Evolutionary conservation across 1,284 basidiomycete species (phyloP).

Genomic region (Cutaneotrichosporon spelunceum): DNA sequence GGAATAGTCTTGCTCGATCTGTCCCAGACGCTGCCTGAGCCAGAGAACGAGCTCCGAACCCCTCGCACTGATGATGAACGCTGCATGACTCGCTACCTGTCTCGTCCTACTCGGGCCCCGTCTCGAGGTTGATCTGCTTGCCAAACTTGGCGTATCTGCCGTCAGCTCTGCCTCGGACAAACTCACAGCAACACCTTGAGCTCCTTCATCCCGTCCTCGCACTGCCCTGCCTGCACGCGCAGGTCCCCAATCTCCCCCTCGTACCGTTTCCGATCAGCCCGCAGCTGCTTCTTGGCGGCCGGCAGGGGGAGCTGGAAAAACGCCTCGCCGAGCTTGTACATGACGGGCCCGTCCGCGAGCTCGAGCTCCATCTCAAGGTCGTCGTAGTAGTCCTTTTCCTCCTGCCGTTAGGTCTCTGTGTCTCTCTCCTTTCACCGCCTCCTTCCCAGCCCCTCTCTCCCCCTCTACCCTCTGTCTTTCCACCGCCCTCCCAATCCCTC

Average conservation of each 20-base stretch:
- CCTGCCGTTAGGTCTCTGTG: too few species aligned
- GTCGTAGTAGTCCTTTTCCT: constrained; percentile 89
- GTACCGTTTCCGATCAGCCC: constrained; percentile 63
- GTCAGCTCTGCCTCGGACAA: constrained; percentile 3
- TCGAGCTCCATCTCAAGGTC: constrained; percentile 81
- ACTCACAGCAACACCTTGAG: constrained; percentile 71
- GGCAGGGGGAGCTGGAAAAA: constrained; percentile 74
- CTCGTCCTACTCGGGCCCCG: constrained; percentile 34
- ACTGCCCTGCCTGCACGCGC: constrained; percentile 62
- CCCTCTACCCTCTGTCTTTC: too few species aligned
- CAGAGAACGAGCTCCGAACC: too few species aligned
- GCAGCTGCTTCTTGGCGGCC: constrained; percentile 70
- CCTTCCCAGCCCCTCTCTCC: too few species aligned
- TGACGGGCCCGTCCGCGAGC: constrained; percentile 74
- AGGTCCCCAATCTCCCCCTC: constrained; percentile 62
- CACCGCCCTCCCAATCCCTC: too few species aligned
- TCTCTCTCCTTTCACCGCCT: too few species aligned
- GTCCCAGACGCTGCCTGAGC: too few species aligned
- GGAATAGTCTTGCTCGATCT: background rate
- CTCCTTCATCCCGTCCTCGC: constrained; percentile 80
- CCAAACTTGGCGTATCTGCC: constrained; percentile 82
- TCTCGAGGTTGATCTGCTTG: constrained; percentile 83
- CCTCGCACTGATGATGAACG: background rate
- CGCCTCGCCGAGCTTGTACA: constrained; percentile 89
- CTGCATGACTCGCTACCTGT: background rate